Evolutionary conservation across 2,329 filamentous ascomycete species (phyloP), one percentile per base, ranked within the genome.

Genomic region (Cladosporium sp.): DNA sequence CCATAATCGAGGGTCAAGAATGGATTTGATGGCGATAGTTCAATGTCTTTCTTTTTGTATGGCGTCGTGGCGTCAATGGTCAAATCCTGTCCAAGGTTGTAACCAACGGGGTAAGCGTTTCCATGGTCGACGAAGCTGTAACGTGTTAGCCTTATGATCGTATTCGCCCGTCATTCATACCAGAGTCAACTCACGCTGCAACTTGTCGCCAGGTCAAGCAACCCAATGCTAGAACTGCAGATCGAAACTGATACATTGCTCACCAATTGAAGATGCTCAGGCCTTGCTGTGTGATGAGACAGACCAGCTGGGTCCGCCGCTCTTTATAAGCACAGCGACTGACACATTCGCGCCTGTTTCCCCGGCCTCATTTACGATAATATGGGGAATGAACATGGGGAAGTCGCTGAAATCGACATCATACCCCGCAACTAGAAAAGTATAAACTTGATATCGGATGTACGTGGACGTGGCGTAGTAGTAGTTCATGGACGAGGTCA

Each of bases 1-100:
- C 75, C 73, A 63, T 79, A 64, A 16, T 64, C 62, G 11, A 64
- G 28, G 8, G 62, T 64, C 62, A 64, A 49, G 39, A 58, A 46
- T 8, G 62, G 62, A 2, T 48, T 18, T 23, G 53, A 46, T 16
- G 53, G 62, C 34, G 62, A 64, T 26, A 64, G 14, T 13, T 57
- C 21, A 14, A 64, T 58, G 16, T 39, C 16, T 2, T 57, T 26
- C 7, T 34, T 39, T 25, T 43, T 23, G 26, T 64, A 64, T 14
- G 51, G 53, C 14, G 51, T 48, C 16, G 11, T 56, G 32, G 32
- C 57, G 14, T 51, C 53, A 32, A 70, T 64, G 16, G 28, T 43
- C 21, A 53, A 26, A 7, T 48, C 5, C 2, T 25, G 30, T 2
- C 62, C 62, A 13, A 64, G 53, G 8, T 36, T 16, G 49, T 58